Evolutionary conservation across 2,329 filamentous ascomycete genomes (phyloP).

Genomic region (Setomelanomma holmii): DNA sequence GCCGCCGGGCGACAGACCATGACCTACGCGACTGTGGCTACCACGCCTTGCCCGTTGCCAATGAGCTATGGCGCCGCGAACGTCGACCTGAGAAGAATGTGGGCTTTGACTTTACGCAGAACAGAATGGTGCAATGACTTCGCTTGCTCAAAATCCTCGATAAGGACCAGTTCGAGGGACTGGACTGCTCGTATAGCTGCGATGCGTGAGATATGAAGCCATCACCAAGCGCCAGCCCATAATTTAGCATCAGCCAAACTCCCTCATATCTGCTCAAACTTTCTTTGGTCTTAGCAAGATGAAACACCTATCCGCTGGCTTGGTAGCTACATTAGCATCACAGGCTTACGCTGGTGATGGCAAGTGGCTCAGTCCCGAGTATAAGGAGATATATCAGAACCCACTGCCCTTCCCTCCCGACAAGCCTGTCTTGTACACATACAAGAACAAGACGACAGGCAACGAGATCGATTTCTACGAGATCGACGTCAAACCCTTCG

Average conservation of each 20-base stretch:
- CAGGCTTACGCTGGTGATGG: conserved; percentile 18
- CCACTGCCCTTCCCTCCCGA: conserved; percentile 57
- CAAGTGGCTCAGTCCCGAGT: conserved; percentile 43
- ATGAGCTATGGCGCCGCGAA: background rate
- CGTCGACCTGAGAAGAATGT: conserved; percentile 2
- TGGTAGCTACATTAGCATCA: conserved; percentile 17
- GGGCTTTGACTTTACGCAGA: background rate
- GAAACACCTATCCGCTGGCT: background rate
- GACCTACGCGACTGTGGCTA: conserved; percentile 9
- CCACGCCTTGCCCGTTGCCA: conserved; percentile 1
- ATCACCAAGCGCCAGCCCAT: background rate
- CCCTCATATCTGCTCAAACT: conserved; percentile 18
- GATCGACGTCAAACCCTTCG: conserved; percentile 53
- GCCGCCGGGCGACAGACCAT: conserved; percentile 3
- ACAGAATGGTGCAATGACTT: background rate
- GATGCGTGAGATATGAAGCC: conserved; percentile 12
- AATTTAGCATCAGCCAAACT: conserved; percentile 8
- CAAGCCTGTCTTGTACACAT: conserved; percentile 35
- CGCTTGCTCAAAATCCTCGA: conserved; percentile 1
- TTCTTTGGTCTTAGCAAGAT: background rate
- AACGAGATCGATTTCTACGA: conserved; percentile 57
- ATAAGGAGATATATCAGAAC: conserved; percentile 47
- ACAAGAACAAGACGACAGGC: conserved; percentile 45
- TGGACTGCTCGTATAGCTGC: background rate
- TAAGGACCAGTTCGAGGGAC: background rate